Evolutionary conservation across 176 grass and related monocot genomes (phyloP).

Genomic region (Oryza brachyantha): DNA sequence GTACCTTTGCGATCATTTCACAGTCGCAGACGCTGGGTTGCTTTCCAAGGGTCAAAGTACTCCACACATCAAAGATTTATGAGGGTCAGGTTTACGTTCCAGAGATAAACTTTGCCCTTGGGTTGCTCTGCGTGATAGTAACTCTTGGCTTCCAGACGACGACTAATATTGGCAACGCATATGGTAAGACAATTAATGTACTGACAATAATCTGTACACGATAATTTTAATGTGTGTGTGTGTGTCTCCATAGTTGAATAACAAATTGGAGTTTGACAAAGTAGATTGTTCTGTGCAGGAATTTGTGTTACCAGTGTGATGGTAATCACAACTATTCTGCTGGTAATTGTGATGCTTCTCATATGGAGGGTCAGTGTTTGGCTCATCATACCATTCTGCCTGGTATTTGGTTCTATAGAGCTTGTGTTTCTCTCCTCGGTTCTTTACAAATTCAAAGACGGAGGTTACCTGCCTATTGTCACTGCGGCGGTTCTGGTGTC

Average conservation of each 20-base stretch:
- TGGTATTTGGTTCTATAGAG: constrained; percentile 35
- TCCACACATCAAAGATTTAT: constrained; percentile 45
- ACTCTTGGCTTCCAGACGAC: constrained; percentile 40
- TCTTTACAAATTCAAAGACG: constrained; percentile 51
- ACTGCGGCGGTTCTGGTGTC: constrained; percentile 18
- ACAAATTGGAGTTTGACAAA: not conserved
- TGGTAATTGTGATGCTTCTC: constrained; percentile 50
- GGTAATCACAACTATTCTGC: constrained; percentile 41
- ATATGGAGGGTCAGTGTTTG: constrained; percentile 51
- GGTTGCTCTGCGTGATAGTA: constrained; percentile 33
- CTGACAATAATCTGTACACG: not conserved
- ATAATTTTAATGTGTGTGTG: too few species aligned
- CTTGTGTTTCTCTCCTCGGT: constrained; percentile 48
- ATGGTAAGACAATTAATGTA: constrained; percentile 38
- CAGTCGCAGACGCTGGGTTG: constrained; percentile 49
- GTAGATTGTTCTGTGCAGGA: constrained; percentile 20
- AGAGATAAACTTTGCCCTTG: constrained; percentile 54
- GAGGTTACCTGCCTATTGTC: constrained; percentile 46
- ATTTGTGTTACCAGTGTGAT: constrained; percentile 55
- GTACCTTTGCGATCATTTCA: constrained; percentile 20
- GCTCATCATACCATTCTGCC: constrained; percentile 41
- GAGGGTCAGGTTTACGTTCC: constrained; percentile 61
- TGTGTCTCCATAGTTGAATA: too few species aligned
- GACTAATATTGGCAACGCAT: constrained; percentile 49
- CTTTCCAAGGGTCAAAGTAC: constrained; percentile 54